Conservation (phyloP, 1,139 yeast species). For the Magnusiomyces sp. region DNA sequence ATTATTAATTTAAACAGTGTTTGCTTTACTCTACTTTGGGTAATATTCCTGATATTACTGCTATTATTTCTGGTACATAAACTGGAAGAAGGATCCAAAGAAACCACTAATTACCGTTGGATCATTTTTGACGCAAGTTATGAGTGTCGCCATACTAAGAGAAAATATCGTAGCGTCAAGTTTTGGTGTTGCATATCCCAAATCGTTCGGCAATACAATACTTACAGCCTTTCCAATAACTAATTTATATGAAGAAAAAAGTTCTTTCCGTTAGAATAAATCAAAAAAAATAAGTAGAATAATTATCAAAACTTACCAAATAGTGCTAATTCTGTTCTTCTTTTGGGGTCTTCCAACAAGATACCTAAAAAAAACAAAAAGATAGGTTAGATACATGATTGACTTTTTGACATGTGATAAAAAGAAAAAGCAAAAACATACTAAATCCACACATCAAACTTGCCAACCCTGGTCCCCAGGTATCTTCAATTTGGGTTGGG, state of each 20-base stretch:
- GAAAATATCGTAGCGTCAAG: constrained; percentile 2
- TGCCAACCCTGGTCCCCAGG: constrained; percentile 33
- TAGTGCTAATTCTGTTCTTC: constrained; percentile 38
- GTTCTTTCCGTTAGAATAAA: neutral
- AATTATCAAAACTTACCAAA: constrained; percentile 24
- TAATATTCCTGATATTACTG: too few species aligned
- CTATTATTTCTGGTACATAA: neutral
- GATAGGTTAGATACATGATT: neutral
- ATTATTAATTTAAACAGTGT: neutral
- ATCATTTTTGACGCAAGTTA: neutral
- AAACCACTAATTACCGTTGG: constrained; percentile 2
- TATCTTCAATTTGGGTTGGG: constrained; percentile 30
- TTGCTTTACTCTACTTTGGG: neutral
- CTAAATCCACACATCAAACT: constrained; percentile 34
- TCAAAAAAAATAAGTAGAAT: constrained; percentile 21
- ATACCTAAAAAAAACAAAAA: constrained; percentile 16
- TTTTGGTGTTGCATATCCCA: constrained; percentile 4
- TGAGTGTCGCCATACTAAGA: neutral
- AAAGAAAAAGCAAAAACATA: constrained; percentile 6
- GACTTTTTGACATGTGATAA: neutral
- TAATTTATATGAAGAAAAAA: neutral
- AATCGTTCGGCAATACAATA: constrained; percentile 8
- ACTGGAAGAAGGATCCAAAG: neutral
- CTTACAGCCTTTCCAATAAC: constrained; percentile 12
- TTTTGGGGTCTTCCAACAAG: constrained; percentile 31